phyloP scores from a whole-genome alignment of 164 flowering plant genomes.

The Magnolia changhungtana region DNA sequence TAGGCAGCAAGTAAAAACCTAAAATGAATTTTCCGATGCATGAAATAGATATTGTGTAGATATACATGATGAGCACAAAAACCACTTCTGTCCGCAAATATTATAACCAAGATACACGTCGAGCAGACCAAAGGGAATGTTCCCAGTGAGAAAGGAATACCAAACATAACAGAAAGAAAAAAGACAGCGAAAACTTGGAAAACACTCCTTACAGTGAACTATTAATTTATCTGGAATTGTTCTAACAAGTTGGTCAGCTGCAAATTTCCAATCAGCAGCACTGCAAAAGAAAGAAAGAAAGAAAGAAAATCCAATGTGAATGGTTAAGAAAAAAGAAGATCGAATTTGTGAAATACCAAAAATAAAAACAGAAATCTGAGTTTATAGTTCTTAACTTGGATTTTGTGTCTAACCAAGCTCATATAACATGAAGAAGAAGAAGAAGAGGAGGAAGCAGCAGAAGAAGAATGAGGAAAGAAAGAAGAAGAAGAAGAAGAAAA shows the following conservation, averaged over 20 bases:
- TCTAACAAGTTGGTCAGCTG: conserved; percentile 77
- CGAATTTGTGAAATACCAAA: no score
- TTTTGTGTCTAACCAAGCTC: no score
- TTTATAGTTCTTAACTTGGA: background rate
- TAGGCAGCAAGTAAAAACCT: background rate
- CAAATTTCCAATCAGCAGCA: conserved; percentile 86
- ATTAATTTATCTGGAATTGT: conserved; percentile 73
- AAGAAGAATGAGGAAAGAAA: no score
- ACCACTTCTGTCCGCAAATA: no score
- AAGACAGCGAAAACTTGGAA: background rate
- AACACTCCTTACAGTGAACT: conserved; percentile 75
- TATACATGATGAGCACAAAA: background rate
- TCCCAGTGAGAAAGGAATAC: background rate
- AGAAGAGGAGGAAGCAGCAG: no score
- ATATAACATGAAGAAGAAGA: background rate
- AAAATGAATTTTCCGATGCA: background rate
- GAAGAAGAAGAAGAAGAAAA: no score
- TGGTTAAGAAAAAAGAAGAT: background rate
- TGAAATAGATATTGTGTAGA: background rate
- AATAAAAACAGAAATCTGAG: background rate
- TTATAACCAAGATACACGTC: background rate
- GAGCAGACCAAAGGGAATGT: background rate
- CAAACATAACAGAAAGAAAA: background rate
- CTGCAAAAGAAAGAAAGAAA: conserved; percentile 36
- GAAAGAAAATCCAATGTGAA: background rate